These are phyloP conservation scores for Cutaneotrichosporon cutaneum DNA, from an alignment of 1,284 basidiomycete genomes.

Conservation along the genomic window DNA sequence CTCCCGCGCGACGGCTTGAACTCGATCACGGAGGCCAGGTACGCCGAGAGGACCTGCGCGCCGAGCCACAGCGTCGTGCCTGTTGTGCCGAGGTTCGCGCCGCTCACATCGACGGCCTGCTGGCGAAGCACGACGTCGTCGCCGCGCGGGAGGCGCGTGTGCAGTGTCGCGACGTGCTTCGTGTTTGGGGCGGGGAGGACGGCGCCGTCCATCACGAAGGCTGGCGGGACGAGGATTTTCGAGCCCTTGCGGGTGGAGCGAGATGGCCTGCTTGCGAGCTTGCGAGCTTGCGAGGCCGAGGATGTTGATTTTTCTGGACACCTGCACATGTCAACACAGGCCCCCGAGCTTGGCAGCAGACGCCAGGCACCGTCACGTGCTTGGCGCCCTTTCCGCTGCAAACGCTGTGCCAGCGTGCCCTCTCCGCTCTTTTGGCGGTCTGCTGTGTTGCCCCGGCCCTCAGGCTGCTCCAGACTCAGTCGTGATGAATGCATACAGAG, in stretches of 20 bases:
- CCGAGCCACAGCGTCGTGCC: conserved; percentile 87
- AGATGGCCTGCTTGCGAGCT: too few species aligned
- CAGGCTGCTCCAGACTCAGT: too few species aligned
- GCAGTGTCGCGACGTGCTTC: conserved; percentile 63
- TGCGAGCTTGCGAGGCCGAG: too few species aligned
- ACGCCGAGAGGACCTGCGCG: conserved; percentile 69
- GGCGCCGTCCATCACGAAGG: not conserved
- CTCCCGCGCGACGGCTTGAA: conserved; percentile 27
- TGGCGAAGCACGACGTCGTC: conserved; percentile 39
- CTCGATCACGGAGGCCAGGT: conserved; percentile 51
- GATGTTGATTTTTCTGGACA: too few species aligned
- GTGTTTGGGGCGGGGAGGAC: conserved; percentile 53
- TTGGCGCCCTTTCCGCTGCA: too few species aligned
- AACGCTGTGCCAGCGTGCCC: too few species aligned
- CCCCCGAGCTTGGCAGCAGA: too few species aligned
- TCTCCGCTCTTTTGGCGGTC: too few species aligned
- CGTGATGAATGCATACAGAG: not conserved
- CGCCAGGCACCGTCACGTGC: too few species aligned
- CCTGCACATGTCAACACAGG: too few species aligned
- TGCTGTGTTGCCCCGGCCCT: too few species aligned
- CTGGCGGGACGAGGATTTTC: not conserved
- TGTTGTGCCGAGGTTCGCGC: conserved; percentile 56
- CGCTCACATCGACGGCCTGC: conserved; percentile 45
- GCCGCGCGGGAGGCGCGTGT: conserved; percentile 55
- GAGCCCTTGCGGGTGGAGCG: not conserved